Conservation (phyloP, 768 basidiomycete species). For the Lentinula sp. region DNA sequence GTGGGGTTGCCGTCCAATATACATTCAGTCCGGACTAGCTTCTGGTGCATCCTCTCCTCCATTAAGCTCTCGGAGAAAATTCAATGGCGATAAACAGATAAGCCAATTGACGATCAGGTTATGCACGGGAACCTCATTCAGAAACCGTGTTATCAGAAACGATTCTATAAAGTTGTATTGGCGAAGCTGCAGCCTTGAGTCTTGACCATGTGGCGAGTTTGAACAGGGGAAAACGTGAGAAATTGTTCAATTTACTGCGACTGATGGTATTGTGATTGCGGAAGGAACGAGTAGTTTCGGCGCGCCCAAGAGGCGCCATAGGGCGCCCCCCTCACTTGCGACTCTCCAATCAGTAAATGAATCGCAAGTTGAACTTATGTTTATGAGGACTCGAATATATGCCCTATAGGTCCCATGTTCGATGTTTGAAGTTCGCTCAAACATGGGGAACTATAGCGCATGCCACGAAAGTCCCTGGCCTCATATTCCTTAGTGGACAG, state of each 20-base stretch:
- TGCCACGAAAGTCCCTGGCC: conserved; percentile 49
- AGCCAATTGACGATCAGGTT: neutral
- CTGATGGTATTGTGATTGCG: too few relatives aligned
- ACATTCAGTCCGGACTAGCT: neutral
- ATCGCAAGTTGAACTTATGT: too few relatives aligned
- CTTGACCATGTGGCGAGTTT: too few relatives aligned
- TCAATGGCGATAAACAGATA: neutral
- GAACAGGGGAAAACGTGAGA: too few relatives aligned
- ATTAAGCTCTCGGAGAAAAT: neutral
- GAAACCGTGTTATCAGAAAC: too few relatives aligned
- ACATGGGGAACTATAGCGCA: conserved; percentile 31
- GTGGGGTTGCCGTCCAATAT: neutral
- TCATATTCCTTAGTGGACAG: conserved; percentile 60
- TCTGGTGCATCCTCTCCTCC: neutral
- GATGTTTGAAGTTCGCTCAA: conserved; percentile 49
- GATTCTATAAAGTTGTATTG: neutral
- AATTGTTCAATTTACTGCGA: too few relatives aligned
- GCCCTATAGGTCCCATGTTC: conserved; percentile 26
- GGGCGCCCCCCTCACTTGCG: too few relatives aligned
- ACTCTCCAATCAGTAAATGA: too few relatives aligned
- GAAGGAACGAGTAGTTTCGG: too few relatives aligned
- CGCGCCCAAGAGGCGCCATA: too few relatives aligned
- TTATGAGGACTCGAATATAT: too few relatives aligned
- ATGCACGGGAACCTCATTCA: neutral
- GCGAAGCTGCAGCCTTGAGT: neutral